Evolutionary conservation across 2,329 filamentous ascomycete genomes (phyloP).

Genomic region (Neonectria faginata): DNA sequence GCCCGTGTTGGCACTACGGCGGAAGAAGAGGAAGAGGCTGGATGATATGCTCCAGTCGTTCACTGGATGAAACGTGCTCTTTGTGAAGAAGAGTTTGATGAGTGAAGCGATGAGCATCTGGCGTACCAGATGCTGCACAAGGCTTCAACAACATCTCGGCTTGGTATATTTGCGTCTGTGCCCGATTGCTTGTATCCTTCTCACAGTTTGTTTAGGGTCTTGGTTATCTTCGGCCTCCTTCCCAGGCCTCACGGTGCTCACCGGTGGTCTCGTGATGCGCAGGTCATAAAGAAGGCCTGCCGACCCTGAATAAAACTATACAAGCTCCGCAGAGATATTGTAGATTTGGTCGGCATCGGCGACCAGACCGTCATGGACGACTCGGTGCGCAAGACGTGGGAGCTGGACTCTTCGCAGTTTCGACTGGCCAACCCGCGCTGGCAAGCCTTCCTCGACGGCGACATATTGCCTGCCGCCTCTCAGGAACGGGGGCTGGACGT

Average conservation of each 20-base stretch:
- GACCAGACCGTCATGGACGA: no score
- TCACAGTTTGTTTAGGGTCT: background rate
- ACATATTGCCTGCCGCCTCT: no score
- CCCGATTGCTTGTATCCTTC: background rate
- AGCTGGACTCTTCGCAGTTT: no score
- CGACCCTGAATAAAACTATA: no score
- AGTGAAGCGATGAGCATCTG: background rate
- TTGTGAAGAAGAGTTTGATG: background rate
- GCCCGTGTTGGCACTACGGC: conserved; percentile 40
- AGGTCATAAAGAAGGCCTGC: no score
- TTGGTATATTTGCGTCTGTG: background rate
- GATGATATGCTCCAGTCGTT: conserved; percentile 51
- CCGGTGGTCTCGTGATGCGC: background rate
- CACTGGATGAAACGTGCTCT: conserved; percentile 27
- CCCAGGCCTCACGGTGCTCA: background rate
- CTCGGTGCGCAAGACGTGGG: no score
- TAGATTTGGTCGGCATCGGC: no score
- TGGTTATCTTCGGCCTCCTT: background rate
- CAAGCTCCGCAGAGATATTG: no score
- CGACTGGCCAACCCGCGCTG: no score
- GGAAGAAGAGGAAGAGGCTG: conserved; percentile 50
- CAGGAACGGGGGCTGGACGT: no score
- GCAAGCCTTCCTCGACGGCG: no score
- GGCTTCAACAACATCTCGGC: background rate
- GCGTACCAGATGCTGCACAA: background rate